Percentiles rank a stretch among this genome's conserved stretches.
phyloP scores from a whole-genome alignment of 2,329 filamentous ascomycete genomes.

The Aspergillus sp. region DNA sequence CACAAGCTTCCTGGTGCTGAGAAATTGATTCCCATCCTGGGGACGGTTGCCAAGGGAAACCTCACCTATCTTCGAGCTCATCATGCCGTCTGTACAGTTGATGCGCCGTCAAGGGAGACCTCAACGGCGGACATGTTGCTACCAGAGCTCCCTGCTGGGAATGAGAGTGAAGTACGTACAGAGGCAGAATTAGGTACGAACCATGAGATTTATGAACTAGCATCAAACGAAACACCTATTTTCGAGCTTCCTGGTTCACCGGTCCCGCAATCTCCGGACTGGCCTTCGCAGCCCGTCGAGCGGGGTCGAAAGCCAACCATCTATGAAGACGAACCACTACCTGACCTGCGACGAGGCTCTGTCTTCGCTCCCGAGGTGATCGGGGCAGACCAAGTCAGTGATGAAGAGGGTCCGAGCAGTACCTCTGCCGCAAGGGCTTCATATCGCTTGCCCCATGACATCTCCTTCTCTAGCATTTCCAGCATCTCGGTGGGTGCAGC shows the following conservation, averaged over 20 bases:
- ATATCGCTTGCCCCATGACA: not conserved
- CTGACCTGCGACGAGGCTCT: slow-evolving; percentile 42
- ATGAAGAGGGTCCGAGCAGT: not conserved
- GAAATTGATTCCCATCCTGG: slow-evolving; percentile 56
- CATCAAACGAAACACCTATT: slow-evolving; percentile 29
- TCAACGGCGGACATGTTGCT: slow-evolving; percentile 28
- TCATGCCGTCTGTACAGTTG: slow-evolving; percentile 56
- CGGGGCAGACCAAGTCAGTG: slow-evolving; percentile 12
- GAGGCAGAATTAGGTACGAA: slow-evolving; percentile 33
- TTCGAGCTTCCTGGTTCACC: slow-evolving; percentile 46
- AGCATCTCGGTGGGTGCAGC: slow-evolving; percentile 2
- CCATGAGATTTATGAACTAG: slow-evolving; percentile 39
- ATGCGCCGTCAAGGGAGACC: slow-evolving; percentile 37
- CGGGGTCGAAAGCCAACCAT: not conserved
- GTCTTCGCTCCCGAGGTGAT: slow-evolving; percentile 51
- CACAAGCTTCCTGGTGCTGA: slow-evolving; percentile 53
- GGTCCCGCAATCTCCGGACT: slow-evolving; percentile 11
- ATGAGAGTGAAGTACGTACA: slow-evolving; percentile 30
- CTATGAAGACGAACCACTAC: slow-evolving; percentile 36
- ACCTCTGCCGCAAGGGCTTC: not conserved
- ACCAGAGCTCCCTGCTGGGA: slow-evolving; percentile 37
- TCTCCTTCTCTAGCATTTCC: slow-evolving; percentile 8
- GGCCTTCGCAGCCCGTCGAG: not conserved
- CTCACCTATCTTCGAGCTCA: slow-evolving; percentile 59
- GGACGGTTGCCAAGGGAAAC: slow-evolving; percentile 48